phyloP scores from a whole-genome alignment of 2,329 filamentous ascomycete genomes.

The Nothophoma quercina region DNA sequence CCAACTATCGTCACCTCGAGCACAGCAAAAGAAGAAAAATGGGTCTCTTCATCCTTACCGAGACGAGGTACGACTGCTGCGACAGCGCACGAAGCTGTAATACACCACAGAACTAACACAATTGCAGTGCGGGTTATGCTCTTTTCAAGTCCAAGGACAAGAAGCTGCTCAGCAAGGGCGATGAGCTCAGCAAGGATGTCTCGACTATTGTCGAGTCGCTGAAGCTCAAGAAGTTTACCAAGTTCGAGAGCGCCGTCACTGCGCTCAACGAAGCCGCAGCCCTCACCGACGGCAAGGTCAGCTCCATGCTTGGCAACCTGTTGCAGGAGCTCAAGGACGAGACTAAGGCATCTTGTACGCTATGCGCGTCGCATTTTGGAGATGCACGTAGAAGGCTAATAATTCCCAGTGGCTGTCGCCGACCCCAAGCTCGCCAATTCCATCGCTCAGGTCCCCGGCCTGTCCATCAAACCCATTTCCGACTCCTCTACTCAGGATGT shows the following conservation, averaged over 20 bases:
- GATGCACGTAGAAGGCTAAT: slow-evolving; percentile 19
- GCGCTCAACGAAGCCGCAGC: slow-evolving; percentile 82
- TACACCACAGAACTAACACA: slow-evolving; percentile 26
- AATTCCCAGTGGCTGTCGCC: slow-evolving; percentile 73
- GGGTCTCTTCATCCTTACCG: slow-evolving; percentile 52
- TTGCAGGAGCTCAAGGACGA: slow-evolving; percentile 94
- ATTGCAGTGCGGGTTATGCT: slow-evolving; percentile 89
- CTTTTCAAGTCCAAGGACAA: slow-evolving; percentile 99
- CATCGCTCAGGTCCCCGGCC: slow-evolving; percentile 88
- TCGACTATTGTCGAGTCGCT: slow-evolving; percentile 89
- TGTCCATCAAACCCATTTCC: slow-evolving; percentile 84
- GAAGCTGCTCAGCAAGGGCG: slow-evolving; percentile 90
- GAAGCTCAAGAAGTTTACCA: slow-evolving; percentile 95
- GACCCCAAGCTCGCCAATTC: slow-evolving; percentile 90
- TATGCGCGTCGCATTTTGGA: neutral
- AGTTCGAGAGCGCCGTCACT: slow-evolving; percentile 92
- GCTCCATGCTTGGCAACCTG: slow-evolving; percentile 80
- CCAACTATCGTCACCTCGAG: slow-evolving; percentile 15
- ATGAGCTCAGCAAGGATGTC: slow-evolving; percentile 75
- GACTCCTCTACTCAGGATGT: slow-evolving; percentile 85
- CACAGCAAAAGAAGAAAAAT: slow-evolving; percentile 36
- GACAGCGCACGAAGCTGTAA: slow-evolving; percentile 14
- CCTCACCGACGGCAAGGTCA: slow-evolving; percentile 93
- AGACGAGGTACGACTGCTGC: slow-evolving; percentile 39
- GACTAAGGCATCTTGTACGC: slow-evolving; percentile 81